Percentiles rank a stretch among this genome's conserved stretches.
phyloP scores from a whole-genome alignment of 768 basidiomycete genomes.

The Russula vinacea region DNA sequence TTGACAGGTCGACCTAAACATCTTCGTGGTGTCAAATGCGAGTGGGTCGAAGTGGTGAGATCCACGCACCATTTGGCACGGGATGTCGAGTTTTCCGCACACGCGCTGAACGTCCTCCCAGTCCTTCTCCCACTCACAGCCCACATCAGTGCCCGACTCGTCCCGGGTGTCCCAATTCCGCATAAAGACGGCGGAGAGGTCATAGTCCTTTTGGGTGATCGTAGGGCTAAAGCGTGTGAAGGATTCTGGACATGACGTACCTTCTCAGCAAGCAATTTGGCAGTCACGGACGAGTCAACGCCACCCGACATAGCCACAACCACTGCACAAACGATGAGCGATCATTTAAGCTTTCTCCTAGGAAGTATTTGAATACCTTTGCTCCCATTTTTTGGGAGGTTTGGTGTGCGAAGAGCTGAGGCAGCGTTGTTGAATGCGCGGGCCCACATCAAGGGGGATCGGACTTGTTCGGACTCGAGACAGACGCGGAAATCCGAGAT shows the following conservation, averaged over 20 bases:
- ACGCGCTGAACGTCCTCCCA: constrained; percentile 88
- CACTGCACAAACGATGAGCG: constrained; percentile 45
- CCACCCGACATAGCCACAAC: constrained; percentile 94
- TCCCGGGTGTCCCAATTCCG: constrained; percentile 92
- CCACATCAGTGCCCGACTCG: constrained; percentile 71
- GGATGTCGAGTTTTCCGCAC: constrained; percentile 66
- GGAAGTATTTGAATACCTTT: constrained; percentile 30
- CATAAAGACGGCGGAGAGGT: constrained; percentile 90
- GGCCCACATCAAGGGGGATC: constrained; percentile 12
- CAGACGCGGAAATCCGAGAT: constrained; percentile 5
- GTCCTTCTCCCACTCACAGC: constrained; percentile 95
- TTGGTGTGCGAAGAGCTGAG: constrained; percentile 12
- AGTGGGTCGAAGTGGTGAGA: not conserved
- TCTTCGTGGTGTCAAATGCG: constrained; percentile 8
- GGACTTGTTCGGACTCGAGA: constrained; percentile 18
- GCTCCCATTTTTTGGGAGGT: constrained; percentile 34
- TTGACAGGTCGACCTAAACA: constrained; percentile 76
- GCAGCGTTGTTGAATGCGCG: constrained; percentile 8
- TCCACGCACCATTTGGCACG: constrained; percentile 62
- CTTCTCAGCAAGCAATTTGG: constrained; percentile 67
- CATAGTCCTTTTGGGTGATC: constrained; percentile 58
- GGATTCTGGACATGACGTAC: constrained; percentile 37
- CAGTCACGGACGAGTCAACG: constrained; percentile 89
- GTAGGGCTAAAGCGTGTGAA: not conserved
- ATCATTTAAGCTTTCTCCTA: not conserved